phyloP scores from a whole-genome alignment of 129 eudicot species.

The Ambrosia artemisiifolia region DNA sequence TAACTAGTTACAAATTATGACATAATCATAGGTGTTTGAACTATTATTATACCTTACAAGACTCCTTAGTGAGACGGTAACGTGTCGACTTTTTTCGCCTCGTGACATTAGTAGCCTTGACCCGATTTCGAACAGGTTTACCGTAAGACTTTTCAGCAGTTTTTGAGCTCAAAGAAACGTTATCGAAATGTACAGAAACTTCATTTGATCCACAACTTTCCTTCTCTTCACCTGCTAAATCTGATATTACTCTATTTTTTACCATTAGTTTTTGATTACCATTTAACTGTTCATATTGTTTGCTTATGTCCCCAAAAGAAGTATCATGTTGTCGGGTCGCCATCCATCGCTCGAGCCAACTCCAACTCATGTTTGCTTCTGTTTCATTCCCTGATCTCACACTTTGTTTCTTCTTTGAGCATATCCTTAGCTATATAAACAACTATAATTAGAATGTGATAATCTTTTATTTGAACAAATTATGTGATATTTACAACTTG shows the following conservation, averaged over 20 bases:
- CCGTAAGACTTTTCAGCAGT: constrained; percentile 25
- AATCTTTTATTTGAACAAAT: not conserved
- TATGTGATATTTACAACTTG: too few species aligned
- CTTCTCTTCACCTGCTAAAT: constrained; percentile 53
- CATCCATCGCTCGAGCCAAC: constrained; percentile 97
- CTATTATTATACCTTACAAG: constrained; percentile 33
- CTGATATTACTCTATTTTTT: constrained; percentile 34
- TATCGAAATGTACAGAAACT: constrained; percentile 43
- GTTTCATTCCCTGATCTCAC: constrained; percentile 36
- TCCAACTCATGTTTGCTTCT: constrained; percentile 71
- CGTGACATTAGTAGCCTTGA: constrained; percentile 36
- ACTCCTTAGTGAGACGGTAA: constrained; percentile 33
- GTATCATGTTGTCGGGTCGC: constrained; percentile 75
- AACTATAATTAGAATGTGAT: not conserved
- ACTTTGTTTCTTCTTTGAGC: constrained; percentile 66
- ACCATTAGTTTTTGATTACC: constrained; percentile 31
- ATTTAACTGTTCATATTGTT: constrained; percentile 38
- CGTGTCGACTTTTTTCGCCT: constrained; percentile 48
- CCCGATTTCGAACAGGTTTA: constrained; percentile 34
- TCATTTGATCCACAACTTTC: constrained; percentile 86
- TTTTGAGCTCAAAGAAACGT: constrained; percentile 27
- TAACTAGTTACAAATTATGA: not conserved
- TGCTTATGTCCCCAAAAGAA: constrained; percentile 40
- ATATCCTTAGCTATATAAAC: constrained; percentile 55
- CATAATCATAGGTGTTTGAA: not conserved